Conservation (phyloP, 2,329 filamentous ascomycete species). For the Aaosphaeria arxii region DNA sequence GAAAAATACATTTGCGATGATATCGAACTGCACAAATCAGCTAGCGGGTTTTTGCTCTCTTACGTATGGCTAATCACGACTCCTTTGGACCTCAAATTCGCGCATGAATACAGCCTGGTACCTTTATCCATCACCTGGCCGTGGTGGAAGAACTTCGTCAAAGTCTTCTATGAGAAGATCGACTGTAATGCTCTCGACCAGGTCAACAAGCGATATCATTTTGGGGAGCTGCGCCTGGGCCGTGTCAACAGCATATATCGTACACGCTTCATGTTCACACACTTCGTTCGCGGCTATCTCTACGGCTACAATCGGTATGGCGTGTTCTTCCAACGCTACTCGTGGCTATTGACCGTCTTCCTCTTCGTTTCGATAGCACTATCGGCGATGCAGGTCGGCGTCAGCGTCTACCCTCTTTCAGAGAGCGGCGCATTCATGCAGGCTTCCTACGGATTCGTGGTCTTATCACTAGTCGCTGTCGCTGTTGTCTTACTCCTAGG, state of each 20-base stretch:
- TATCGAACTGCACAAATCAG: conserved; percentile 17
- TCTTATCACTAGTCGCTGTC: conserved; percentile 34
- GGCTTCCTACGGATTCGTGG: conserved; percentile 31
- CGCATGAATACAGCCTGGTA: conserved; percentile 24
- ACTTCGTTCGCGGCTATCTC: conserved; percentile 38
- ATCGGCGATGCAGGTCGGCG: conserved; percentile 38
- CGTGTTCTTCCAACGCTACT: conserved; percentile 37
- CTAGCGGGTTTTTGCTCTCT: conserved; percentile 29
- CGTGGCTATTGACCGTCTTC: conserved; percentile 36
- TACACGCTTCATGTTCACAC: conserved; percentile 23
- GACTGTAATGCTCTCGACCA: conserved; percentile 31
- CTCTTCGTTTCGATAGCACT: conserved; percentile 37
- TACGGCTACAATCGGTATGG: conserved; percentile 40
- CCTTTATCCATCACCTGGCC: conserved; percentile 30
- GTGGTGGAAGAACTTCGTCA: conserved; percentile 33
- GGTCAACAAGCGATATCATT: conserved; percentile 36
- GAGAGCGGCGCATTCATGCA: conserved; percentile 19
- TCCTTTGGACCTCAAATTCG: conserved; percentile 32
- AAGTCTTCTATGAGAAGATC: conserved; percentile 18
- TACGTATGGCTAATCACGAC: conserved; percentile 35
- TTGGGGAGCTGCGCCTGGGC: conserved; percentile 32
- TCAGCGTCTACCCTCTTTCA: conserved; percentile 20
- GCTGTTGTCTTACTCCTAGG: conserved; percentile 24
- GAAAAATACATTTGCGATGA: conserved; percentile 18
- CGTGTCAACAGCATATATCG: conserved; percentile 37